phyloP scores from a whole-genome alignment of 1,139 yeast genomes.

The Yamadazyma membranifaciens region DNA sequence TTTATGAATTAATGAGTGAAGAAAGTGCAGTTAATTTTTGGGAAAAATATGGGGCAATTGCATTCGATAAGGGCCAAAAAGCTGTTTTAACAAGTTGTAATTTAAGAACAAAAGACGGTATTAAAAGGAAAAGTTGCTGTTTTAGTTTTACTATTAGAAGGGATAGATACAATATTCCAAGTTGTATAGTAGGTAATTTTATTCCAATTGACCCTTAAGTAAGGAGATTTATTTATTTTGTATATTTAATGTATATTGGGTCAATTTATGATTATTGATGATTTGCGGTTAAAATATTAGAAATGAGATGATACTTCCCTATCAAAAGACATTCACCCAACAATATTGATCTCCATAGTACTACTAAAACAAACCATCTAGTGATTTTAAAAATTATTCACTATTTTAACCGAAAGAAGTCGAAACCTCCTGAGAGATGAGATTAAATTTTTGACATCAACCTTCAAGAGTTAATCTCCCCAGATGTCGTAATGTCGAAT shows the following conservation, averaged over 20 bases:
- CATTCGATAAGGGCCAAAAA: slow-evolving; percentile 93
- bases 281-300: no score
- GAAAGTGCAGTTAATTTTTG: slow-evolving; percentile 97
- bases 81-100: slow-evolving; percentile 93
- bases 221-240: neutral
- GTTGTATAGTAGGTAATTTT: slow-evolving; percentile 94
- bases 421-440: no score
- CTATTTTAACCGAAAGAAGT: no score
- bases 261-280: no score
- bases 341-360: no score
- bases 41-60: slow-evolving; percentile 97
- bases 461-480: no score
- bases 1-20: slow-evolving; percentile 92
- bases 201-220: slow-evolving; percentile 67
- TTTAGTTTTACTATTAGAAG: slow-evolving; percentile 92
- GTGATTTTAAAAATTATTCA: no score
- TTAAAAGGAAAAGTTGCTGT: slow-evolving; percentile 81
- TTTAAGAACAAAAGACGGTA: slow-evolving; percentile 79
- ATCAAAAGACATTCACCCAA: no score
- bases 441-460: no score
- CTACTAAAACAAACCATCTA: no score
- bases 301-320: no score
- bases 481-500: neutral
- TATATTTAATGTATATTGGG: no score
- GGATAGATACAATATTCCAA: slow-evolving; percentile 91